Percentiles rank a stretch among this genome's conserved stretches.
phyloP scores from a whole-genome alignment of 2,329 filamentous ascomycete species.

The Ilyonectria robusta region DNA sequence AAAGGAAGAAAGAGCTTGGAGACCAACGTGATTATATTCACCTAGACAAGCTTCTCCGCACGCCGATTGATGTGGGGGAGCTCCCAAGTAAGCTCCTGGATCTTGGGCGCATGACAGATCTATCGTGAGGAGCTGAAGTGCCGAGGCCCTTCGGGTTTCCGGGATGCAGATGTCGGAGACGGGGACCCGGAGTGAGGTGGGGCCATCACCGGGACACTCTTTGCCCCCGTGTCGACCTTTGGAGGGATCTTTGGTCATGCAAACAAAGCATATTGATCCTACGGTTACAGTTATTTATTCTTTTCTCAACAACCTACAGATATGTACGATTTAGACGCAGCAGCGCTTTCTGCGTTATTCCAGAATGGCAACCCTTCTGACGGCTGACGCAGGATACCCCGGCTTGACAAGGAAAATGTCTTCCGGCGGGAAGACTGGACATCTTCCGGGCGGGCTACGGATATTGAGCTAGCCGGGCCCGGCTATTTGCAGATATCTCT shows the following conservation, averaged over 20 bases:
- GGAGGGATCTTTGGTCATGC: neutral
- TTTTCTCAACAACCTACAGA: neutral
- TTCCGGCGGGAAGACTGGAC: neutral
- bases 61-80: slow-evolving; percentile 1
- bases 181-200: slow-evolving; percentile 23
- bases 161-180: neutral
- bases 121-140: slow-evolving; percentile 12
- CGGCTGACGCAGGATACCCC: neutral
- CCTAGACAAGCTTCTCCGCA: slow-evolving; percentile 9
- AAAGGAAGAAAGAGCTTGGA: neutral
- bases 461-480: neutral
- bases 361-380: neutral
- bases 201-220: neutral
- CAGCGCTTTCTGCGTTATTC: neutral
- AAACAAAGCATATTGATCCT: neutral
- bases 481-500: neutral
- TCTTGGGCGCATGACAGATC: neutral
- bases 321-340: neutral
- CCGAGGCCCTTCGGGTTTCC: slow-evolving; percentile 31
- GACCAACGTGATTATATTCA: neutral
- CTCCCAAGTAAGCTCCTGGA: slow-evolving; percentile 9
- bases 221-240: neutral
- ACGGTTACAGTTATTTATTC: neutral
- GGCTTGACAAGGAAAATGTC: slow-evolving; percentile 10
- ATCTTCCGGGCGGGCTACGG: neutral